Evolutionary conservation across 106 monocot species (phyloP).

Genomic region (Phalaenopsis equestris): DNA sequence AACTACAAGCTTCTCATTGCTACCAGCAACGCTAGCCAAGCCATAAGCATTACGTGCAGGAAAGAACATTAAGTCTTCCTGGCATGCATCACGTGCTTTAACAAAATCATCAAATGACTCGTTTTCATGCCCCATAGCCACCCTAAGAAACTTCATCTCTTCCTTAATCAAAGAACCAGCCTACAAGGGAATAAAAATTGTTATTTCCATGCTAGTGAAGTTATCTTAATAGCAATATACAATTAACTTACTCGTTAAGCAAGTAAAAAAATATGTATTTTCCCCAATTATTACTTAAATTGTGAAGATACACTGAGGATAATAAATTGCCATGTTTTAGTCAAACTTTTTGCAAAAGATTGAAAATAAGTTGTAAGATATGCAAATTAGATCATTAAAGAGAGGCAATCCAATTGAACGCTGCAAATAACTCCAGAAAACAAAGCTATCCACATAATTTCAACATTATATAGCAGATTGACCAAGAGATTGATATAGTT

Average conservation of each 20-base stretch:
- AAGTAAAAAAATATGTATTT: neutral
- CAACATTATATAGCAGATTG: no score
- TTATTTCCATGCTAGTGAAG: neutral
- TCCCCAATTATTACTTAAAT: neutral
- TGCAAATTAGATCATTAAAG: no score
- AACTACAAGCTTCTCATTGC: constrained; percentile 68
- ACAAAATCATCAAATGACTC: constrained; percentile 92
- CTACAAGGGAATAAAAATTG: constrained; percentile 22
- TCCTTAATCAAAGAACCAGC: constrained; percentile 72
- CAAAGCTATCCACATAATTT: no score
- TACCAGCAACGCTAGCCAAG: constrained; percentile 72
- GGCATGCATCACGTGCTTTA: constrained; percentile 85
- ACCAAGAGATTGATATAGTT: no score
- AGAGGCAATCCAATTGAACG: no score
- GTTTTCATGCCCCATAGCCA: constrained; percentile 89
- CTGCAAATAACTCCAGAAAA: no score
- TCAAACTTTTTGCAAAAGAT: neutral
- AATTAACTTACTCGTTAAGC: neutral
- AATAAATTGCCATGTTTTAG: neutral
- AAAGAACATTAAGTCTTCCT: constrained; percentile 89
- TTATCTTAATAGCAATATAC: neutral
- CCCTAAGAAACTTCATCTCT: constrained; percentile 58
- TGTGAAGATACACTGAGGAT: neutral
- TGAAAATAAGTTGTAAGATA: no score
- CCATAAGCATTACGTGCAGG: constrained; percentile 68